These are phyloP conservation scores for Penicillium sp. DNA, from an alignment of 2,329 filamentous ascomycete genomes.

Conservation along the genomic window DNA sequence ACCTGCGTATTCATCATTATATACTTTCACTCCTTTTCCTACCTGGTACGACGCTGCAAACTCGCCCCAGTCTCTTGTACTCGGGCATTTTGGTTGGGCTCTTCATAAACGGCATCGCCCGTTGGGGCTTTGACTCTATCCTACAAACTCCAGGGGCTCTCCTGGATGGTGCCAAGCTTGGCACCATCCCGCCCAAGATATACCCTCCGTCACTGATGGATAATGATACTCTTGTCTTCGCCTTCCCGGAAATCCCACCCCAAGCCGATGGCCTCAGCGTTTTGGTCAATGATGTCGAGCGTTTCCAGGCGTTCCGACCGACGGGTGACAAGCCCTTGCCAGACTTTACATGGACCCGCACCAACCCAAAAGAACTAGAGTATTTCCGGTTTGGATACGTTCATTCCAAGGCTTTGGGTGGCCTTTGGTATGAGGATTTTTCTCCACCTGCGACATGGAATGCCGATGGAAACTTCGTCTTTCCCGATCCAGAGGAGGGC, in stretches of 20 bases:
- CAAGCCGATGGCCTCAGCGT: constrained; percentile 58
- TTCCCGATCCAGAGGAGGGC: constrained; percentile 10
- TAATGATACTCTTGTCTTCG: constrained; percentile 37
- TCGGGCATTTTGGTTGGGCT: constrained; percentile 63
- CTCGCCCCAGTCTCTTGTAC: constrained; percentile 59
- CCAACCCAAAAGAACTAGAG: constrained; percentile 32
- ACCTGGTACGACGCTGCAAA: constrained; percentile 61
- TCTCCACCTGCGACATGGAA: constrained; percentile 19
- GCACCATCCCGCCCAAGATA: constrained; percentile 36
- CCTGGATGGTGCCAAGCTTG: constrained; percentile 38
- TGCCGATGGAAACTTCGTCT: constrained; percentile 16
- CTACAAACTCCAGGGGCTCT: constrained; percentile 59
- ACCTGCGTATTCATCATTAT: constrained; percentile 66
- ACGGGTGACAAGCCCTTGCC: constrained; percentile 29
- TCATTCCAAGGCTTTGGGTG: constrained; percentile 37
- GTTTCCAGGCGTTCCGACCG: constrained; percentile 55
- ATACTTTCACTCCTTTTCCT: constrained; percentile 61
- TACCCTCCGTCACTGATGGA: constrained; percentile 21
- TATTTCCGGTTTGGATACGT: constrained; percentile 49
- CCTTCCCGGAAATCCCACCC: constrained; percentile 32
- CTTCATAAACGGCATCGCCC: constrained; percentile 64
- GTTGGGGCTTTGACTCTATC: constrained; percentile 65
- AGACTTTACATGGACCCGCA: constrained; percentile 40
- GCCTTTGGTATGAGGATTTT: constrained; percentile 45
- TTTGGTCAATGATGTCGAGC: constrained; percentile 64